Evolutionary conservation across 129 eudicot species (phyloP).

Genomic region (Flaveria ramosissima): DNA sequence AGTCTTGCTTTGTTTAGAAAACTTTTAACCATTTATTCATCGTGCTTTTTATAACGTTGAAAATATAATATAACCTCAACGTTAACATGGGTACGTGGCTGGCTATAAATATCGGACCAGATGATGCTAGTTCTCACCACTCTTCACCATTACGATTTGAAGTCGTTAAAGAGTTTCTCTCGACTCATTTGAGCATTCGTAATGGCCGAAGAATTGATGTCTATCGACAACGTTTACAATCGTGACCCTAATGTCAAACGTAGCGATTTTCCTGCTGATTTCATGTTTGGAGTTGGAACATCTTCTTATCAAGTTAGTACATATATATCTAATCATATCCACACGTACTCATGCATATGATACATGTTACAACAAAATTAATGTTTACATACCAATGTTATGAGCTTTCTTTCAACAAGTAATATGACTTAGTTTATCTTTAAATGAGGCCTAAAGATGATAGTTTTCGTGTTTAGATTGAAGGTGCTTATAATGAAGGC

Average conservation of each 20-base stretch:
- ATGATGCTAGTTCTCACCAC: constrained; percentile 1
- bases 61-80: no score
- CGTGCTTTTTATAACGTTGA: no score
- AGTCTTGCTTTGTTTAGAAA: no score
- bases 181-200: background rate
- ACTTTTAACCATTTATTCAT: no score
- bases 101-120: background rate
- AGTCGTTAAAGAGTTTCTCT: background rate
- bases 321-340: background rate
- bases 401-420: background rate
- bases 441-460: background rate
- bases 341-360: background rate
- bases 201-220: background rate
- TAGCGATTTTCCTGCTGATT: constrained; percentile 20
- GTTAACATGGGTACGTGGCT: background rate
- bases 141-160: background rate
- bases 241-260: constrained; percentile 21
- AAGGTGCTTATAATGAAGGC: constrained; percentile 33
- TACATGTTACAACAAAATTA: background rate
- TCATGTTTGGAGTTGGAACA: constrained; percentile 37
- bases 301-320: constrained; percentile 29
- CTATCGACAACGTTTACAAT: background rate
- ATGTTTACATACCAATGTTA: background rate
- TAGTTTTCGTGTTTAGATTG: constrained; percentile 13
- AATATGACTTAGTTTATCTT: background rate